Base-by-base conservation (phyloP, 495 filamentous ascomycete genomes). In the Daldinia loculata region DNA sequence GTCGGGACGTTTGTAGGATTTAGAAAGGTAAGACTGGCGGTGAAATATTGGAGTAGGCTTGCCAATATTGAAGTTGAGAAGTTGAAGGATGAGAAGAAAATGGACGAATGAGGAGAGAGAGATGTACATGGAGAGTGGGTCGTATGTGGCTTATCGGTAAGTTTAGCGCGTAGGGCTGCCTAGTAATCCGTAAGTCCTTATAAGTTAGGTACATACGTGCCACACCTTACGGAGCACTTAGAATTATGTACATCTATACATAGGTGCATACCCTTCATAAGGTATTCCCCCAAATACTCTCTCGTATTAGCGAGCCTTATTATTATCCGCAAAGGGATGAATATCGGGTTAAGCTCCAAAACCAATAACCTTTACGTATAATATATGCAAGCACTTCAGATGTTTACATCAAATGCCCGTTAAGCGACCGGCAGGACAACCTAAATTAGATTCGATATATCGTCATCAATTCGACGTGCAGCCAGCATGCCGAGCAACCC, bases 11-110 rank as follows among this genome's bases (percentile, higher is more conserved):
- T 51, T 41, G 69, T 29, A 61, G 69, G 63, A 71, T 71, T 57
- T 45, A 51, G 48, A 29, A 34, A 30, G 57, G 69, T 71, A 32
- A 71, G 69, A 71, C 63, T 66, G 52, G 69, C 69, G 69, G 69
- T 66, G 51, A 63, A 63, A 38, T 34, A 45, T 32, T 45, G 22
- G 53, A 53, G 27, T 19, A 67, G 30, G 39, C 51, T 68, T 68
- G 55, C 30, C 26, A 53, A 53, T 53, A 53, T 29, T 53, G 27
- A 53, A 30, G 50, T 53, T 53, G 52, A 56, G 41, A 58, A 36
- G 57, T 60, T 61, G 59, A 53, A 53, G 50, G 50, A 53, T 53
- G 26, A 45, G 52, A 62, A 59, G 22, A 45, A 43, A 43, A 24
- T 22, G 27, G 43, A 64, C 61, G 67, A 70, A 70, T 70, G 30